These are phyloP conservation scores for Solanum pinnatisectum DNA, from an alignment of 257 asterid genomes.

Conservation along the genomic window DNA sequence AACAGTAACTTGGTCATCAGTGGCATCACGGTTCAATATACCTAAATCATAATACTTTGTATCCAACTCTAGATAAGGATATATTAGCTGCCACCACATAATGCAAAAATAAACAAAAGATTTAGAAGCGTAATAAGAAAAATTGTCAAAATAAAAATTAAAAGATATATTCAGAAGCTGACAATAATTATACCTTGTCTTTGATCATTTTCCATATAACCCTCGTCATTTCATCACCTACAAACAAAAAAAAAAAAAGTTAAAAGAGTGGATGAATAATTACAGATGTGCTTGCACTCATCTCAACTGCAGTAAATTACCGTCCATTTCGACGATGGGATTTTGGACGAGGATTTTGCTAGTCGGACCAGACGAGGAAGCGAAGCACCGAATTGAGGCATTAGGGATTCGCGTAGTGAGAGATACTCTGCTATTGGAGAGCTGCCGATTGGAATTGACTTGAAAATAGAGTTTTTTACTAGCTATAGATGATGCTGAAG, in stretches of 20 bases:
- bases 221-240: conserved; percentile 96
- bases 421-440: conserved; percentile 11
- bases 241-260: neutral
- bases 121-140: neutral
- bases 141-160: neutral
- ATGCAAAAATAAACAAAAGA: neutral
- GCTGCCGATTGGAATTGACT: conserved; percentile 1
- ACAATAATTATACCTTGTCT: conserved; percentile 46
- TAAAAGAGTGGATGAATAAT: neutral
- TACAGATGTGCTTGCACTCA: neutral
- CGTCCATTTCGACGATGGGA: conserved; percentile 96
- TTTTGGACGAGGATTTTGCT: conserved; percentile 56
- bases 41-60: conserved; percentile 82
- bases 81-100: conserved; percentile 51
- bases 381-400: conserved; percentile 55
- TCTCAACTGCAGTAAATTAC: conserved; percentile 13
- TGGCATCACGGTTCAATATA: conserved; percentile 77
- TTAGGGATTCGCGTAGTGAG: conserved; percentile 19
- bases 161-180: neutral
- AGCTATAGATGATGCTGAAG: conserved; percentile 14
- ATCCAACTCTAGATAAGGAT: conserved; percentile 78
- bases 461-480: conserved; percentile 17
- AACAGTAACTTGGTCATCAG: conserved; percentile 66
- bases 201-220: conserved; percentile 79
- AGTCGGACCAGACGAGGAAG: conserved; percentile 10